These are phyloP conservation scores for Barnettozyma sucrosica DNA, from an alignment of 805 yeast genomes.

Conservation along the genomic window DNA sequence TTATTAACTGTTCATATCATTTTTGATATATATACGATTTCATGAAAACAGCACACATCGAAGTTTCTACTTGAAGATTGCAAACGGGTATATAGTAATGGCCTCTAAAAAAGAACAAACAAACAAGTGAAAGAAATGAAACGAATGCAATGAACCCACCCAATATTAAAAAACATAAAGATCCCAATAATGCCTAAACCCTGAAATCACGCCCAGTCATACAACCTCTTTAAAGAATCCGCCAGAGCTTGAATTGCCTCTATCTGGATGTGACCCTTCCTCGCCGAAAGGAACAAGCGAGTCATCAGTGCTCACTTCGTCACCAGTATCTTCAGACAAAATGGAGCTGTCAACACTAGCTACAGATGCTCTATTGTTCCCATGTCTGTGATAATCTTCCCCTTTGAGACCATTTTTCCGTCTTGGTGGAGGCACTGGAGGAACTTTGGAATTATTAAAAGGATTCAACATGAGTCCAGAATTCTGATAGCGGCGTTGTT, in stretches of 20 bases:
- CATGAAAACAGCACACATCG: not conserved
- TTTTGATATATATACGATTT: not conserved
- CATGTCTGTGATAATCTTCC: constrained; percentile 16
- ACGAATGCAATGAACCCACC: not conserved
- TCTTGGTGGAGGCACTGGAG: constrained; percentile 23
- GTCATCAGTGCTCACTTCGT: constrained; percentile 21
- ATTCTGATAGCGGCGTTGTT: constrained; percentile 14
- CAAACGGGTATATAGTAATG: not conserved
- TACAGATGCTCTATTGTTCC: constrained; percentile 19
- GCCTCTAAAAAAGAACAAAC: not conserved
- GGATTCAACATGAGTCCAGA: constrained; percentile 20
- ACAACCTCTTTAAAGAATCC: constrained; percentile 25
- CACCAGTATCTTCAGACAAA: constrained; percentile 22
- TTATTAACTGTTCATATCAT: not conserved
- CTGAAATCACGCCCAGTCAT: not conserved
- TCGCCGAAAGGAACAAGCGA: constrained; percentile 14
- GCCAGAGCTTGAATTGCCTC: constrained; percentile 4
- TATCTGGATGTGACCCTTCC: not conserved
- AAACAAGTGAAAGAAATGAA: not conserved
- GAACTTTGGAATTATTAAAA: constrained; percentile 15
- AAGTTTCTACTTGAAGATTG: not conserved
- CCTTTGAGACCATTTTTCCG: constrained; percentile 11
- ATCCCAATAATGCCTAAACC: not conserved
- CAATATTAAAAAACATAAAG: too few relatives aligned
- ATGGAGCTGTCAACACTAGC: constrained; percentile 21